These are phyloP conservation scores for Claviceps citrina DNA, from an alignment of 2,329 filamentous ascomycete genomes.

Conservation along the genomic window DNA sequence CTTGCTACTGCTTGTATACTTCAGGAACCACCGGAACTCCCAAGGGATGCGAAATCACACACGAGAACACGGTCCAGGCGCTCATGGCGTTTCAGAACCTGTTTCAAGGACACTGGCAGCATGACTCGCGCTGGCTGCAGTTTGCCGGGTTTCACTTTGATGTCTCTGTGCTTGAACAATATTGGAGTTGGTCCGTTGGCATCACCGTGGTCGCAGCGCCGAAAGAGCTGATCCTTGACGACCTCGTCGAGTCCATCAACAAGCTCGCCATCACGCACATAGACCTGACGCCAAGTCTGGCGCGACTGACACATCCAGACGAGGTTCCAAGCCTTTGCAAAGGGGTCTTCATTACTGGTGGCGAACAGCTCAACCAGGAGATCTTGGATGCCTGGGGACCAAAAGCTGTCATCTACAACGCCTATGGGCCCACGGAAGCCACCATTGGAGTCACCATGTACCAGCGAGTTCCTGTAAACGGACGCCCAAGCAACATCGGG, in stretches of 20 bases:
- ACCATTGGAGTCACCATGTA: constrained; percentile 90
- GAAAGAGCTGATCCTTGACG: constrained; percentile 71
- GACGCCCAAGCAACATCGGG: constrained; percentile 78
- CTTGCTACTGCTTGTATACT: constrained; percentile 75
- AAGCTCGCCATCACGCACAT: constrained; percentile 71
- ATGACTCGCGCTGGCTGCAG: constrained; percentile 67
- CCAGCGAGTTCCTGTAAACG: constrained; percentile 60
- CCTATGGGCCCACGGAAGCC: constrained; percentile 81
- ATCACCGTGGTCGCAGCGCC: constrained; percentile 72
- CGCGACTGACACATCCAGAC: constrained; percentile 59
- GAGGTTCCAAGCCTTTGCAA: constrained; percentile 66
- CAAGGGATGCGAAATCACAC: constrained; percentile 77
- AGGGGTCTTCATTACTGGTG: constrained; percentile 86
- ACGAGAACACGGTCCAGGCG: constrained; percentile 77
- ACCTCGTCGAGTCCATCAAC: constrained; percentile 58
- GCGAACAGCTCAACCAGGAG: constrained; percentile 75
- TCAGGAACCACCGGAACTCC: constrained; percentile 76
- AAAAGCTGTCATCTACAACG: constrained; percentile 72
- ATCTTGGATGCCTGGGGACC: constrained; percentile 77
- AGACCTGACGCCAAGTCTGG: constrained; percentile 78
- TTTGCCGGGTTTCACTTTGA: constrained; percentile 94
- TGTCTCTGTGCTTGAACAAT: constrained; percentile 83
- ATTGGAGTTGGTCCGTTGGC: constrained; percentile 88
- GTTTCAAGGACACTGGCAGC: constrained; percentile 60
- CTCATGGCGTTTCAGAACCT: constrained; percentile 74